Percentiles rank a stretch among this genome's conserved stretches.
Conservation (phyloP, 805 yeast genomes). For the Monosporozyma solicola region DNA sequence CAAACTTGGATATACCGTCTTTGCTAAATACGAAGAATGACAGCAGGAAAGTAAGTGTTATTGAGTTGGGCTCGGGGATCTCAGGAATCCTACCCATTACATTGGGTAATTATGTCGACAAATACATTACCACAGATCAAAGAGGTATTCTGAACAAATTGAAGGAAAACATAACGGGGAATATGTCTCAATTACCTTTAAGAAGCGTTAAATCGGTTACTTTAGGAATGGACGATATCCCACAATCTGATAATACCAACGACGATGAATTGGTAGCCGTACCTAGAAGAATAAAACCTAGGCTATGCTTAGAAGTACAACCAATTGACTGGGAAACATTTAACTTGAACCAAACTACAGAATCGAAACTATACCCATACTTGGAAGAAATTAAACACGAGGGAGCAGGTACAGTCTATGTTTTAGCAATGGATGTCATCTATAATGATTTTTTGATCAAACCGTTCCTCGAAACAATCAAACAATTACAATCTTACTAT, state of each 20-base stretch:
- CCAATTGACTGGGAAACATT: conserved; percentile 29
- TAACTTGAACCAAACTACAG: conserved; percentile 4
- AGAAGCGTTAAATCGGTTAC: conserved; percentile 12
- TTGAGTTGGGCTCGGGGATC: conserved; percentile 30
- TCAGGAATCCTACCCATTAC: conserved; percentile 23
- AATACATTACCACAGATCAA: conserved; percentile 28
- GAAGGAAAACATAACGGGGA: conserved; percentile 20
- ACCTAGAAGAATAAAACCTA: not conserved
- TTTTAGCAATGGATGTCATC: conserved; percentile 31
- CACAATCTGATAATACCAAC: not conserved
- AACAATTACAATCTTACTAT: conserved; percentile 9
- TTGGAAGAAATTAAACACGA: not conserved
- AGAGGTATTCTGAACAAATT: conserved; percentile 23
- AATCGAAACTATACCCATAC: conserved; percentile 2
- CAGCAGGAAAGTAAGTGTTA: conserved; percentile 7
- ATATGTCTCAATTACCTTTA: conserved; percentile 19
- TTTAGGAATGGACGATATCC: conserved; percentile 1
- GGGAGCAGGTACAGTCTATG: conserved; percentile 8
- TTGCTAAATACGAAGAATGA: not conserved
- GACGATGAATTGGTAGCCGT: not conserved
- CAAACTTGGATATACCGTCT: not conserved
- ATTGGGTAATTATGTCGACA: conserved; percentile 23
- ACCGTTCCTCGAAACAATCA: conserved; percentile 24
- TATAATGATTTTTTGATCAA: conserved; percentile 29
- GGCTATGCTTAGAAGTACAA: conserved; percentile 14